Conservation (phyloP, 805 yeast species). For the Tetrapisispora fleetii region DNA sequence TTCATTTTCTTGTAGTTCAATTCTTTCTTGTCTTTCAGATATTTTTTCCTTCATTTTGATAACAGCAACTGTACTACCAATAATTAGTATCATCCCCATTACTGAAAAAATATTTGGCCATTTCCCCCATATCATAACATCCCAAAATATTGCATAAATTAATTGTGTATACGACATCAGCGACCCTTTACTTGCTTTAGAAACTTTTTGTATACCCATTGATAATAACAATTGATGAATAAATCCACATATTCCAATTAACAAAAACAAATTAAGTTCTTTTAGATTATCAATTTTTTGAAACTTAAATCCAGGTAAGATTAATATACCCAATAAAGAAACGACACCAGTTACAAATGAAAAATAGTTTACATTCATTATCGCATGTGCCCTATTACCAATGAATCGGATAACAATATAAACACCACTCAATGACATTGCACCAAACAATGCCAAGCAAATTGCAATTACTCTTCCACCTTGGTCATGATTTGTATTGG, state of each 20-base stretch:
- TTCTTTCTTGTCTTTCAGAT: background rate
- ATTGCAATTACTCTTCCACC: conserved; percentile 51
- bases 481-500: conserved; percentile 25
- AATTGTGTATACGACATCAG: conserved; percentile 68
- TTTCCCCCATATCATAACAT: conserved; percentile 59
- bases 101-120: conserved; percentile 60
- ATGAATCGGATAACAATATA: conserved; percentile 64
- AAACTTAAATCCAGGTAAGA: conserved; percentile 50
- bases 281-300: conserved; percentile 46
- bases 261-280: conserved; percentile 57
- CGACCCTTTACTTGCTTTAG: conserved; percentile 60
- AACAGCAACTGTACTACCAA: conserved; percentile 54
- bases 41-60: conserved; percentile 21
- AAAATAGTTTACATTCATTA: conserved; percentile 69
- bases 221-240: conserved; percentile 71
- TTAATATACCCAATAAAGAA: conserved; percentile 41
- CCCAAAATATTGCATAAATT: conserved; percentile 72
- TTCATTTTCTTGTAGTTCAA: background rate
- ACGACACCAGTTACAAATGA: conserved; percentile 51
- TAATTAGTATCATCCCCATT: conserved; percentile 58
- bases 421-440: conserved; percentile 59
- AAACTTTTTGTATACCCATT: conserved; percentile 74
- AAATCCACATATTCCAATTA: conserved; percentile 72
- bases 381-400: conserved; percentile 71
- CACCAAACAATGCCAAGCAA: conserved; percentile 53